Conservation (phyloP, 345 rosid genomes). For the Aethionema arabicum region DNA sequence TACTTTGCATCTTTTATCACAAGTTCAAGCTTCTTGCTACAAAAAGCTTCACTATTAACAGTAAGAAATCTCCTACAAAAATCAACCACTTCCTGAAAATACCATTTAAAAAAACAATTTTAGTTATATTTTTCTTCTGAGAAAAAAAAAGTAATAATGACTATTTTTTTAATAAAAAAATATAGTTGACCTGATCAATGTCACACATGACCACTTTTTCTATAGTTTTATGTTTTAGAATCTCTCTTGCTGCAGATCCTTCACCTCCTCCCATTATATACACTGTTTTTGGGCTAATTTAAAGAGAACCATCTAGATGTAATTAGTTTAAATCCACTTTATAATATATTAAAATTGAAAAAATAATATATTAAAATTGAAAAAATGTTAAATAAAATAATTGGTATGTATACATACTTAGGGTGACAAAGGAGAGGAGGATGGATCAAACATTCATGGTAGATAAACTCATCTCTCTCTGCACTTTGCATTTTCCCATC, state of each 20-base stretch:
- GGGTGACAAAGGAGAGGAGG: constrained; percentile 79
- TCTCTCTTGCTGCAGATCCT: constrained; percentile 99
- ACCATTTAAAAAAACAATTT: neutral
- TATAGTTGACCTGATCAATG: constrained; percentile 70
- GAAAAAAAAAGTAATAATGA: too few relatives aligned
- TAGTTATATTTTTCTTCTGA: too few relatives aligned
- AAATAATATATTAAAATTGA: neutral
- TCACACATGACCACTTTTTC: constrained; percentile 95
- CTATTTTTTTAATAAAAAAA: neutral
- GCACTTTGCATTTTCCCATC: constrained; percentile 99
- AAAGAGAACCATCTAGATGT: neutral
- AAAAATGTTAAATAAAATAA: neutral
- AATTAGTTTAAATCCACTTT: neutral
- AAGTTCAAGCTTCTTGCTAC: constrained; percentile 67
- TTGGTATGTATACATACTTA: constrained; percentile 41
- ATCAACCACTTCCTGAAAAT: constrained; percentile 83
- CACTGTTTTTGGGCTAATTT: constrained; percentile 60
- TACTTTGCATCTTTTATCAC: constrained; percentile 90
- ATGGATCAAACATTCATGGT: constrained; percentile 91
- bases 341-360: too few relatives aligned
- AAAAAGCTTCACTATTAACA: constrained; percentile 76
- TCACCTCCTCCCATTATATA: constrained; percentile 99
- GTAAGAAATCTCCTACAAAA: constrained; percentile 71
- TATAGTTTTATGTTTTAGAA: constrained; percentile 62
- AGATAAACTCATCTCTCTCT: constrained; percentile 87